Conservation (phyloP, 805 yeast species). For the Teunomyces panamensis region DNA sequence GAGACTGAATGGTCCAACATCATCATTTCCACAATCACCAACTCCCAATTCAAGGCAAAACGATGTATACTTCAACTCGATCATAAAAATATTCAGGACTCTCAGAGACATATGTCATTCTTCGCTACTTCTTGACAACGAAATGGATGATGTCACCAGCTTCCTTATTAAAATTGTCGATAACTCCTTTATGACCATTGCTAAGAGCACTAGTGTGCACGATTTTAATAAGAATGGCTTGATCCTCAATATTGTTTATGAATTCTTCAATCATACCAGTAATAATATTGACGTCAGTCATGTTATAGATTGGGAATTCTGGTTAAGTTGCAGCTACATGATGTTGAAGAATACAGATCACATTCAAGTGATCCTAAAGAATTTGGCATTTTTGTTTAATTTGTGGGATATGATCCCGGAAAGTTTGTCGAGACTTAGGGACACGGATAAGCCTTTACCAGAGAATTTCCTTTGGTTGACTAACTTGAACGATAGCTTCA, state of each 20-base stretch:
- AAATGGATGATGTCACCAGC: slow-evolving; percentile 21
- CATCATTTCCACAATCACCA: slow-evolving; percentile 11
- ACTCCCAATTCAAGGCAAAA: slow-evolving; percentile 20
- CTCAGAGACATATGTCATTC: slow-evolving; percentile 34
- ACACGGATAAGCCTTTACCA: slow-evolving; percentile 3
- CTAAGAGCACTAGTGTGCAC: slow-evolving; percentile 33
- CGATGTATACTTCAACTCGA: slow-evolving; percentile 37
- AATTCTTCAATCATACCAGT: slow-evolving; percentile 34
- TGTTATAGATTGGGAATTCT: slow-evolving; percentile 69
- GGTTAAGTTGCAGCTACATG: slow-evolving; percentile 59
- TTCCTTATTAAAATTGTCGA: slow-evolving; percentile 27
- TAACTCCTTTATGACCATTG: slow-evolving; percentile 30
- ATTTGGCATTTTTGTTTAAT: slow-evolving; percentile 65
- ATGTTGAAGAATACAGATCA: slow-evolving; percentile 61
- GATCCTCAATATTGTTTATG: slow-evolving; percentile 39
- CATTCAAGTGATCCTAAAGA: slow-evolving; percentile 59
- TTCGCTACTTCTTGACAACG: slow-evolving; percentile 9
- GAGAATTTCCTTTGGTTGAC: slow-evolving; percentile 36
- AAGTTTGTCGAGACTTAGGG: slow-evolving; percentile 14
- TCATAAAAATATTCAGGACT: slow-evolving; percentile 37
- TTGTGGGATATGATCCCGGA: slow-evolving; percentile 69
- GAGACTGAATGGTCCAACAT: slow-evolving; percentile 3
- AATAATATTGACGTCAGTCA: slow-evolving; percentile 15
- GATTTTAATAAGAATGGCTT: slow-evolving; percentile 38
- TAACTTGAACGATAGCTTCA: slow-evolving; percentile 37